Conservation (phyloP, 371 early-diverging fungal species). For the Apophysomyces elegans region DNA sequence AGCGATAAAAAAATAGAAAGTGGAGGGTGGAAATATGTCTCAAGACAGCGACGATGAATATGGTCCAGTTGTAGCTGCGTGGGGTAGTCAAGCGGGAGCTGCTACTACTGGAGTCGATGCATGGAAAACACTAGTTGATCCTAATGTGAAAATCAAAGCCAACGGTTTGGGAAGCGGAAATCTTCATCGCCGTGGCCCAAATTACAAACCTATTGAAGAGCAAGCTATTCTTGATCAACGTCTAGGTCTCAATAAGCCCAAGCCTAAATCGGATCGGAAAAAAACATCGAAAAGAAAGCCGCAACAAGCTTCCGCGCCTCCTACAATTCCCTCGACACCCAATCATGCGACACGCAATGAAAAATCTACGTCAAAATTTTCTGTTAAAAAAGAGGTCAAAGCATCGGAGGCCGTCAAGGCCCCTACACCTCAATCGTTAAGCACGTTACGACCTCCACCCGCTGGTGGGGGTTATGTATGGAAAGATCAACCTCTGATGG, state of each 20-base stretch:
- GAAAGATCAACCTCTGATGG: slow-evolving; percentile 14
- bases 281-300: slow-evolving; percentile 5
- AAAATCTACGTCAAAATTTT: background rate
- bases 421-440: background rate
- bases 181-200: slow-evolving; percentile 23
- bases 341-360: background rate
- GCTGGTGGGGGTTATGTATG: slow-evolving; percentile 2
- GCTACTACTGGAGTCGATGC: slow-evolving; percentile 1
- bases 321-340: no score
- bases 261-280: slow-evolving; percentile 3
- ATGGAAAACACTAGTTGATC: slow-evolving; percentile 22
- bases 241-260: slow-evolving; percentile 11
- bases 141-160: slow-evolving; percentile 25
- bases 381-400: background rate
- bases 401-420: slow-evolving; percentile 1
- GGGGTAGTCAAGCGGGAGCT: slow-evolving; percentile 21
- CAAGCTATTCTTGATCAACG: slow-evolving; percentile 23
- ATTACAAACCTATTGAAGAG: slow-evolving; percentile 29
- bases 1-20: background rate
- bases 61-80: slow-evolving; percentile 21
- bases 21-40: background rate
- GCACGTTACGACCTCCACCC: slow-evolving; percentile 13
- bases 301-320: background rate
- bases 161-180: slow-evolving; percentile 25
- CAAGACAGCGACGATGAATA: slow-evolving; percentile 23